Evolutionary conservation across 371 early-diverging fungal genomes (phyloP), one percentile per base, ranked within the genome.

Genomic region (Chytridium lagenaria): DNA sequence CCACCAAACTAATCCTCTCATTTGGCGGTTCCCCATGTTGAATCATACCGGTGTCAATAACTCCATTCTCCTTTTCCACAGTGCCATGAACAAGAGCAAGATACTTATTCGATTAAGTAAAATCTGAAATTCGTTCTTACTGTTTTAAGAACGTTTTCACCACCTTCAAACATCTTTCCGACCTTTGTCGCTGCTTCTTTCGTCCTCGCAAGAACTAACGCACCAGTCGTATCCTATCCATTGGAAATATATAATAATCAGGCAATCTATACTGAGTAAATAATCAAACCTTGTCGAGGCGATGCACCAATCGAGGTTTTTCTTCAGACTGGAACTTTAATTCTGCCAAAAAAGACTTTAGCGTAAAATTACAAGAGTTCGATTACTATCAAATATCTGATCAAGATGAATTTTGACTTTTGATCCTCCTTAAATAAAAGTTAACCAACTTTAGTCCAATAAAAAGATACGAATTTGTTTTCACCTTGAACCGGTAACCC

Each of bases 161-260:
- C 72, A 30, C 68, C 55, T 23, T 65, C 28, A 63, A 89, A 87
- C 65, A 82, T 68, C 26, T 61, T 66, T 7, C 81, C 37, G 16
- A 90, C 52, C 16, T 76, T 38, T 0, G 67, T 68, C 0, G 89
- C 87, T 0, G 84, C 80, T 1, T 69, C 70, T 2, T 85, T 81
- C 1, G 80, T 83, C 1, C 83, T 76, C 7, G 88, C 90, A 0
- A 89, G 74, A 0, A 87, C 76, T 33, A 90, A 69, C 0, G 81
- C 80, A 0, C 90, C 90, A 1, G 87, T 83, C 0, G 90, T 87
- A 26, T 77, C 76, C 78, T 74, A 36, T n/a, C n/a, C n/a, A n/a
- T n/a, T n/a, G n/a, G n/a, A n/a, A n/a, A 40, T 10, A 64, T 2
- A 30, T 16, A 23, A 36, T 2, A 38, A 5, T 59, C 16, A 16